phyloP scores from a whole-genome alignment of 208 protist genomes.

The Trypanosomatidae sp. region DNA sequence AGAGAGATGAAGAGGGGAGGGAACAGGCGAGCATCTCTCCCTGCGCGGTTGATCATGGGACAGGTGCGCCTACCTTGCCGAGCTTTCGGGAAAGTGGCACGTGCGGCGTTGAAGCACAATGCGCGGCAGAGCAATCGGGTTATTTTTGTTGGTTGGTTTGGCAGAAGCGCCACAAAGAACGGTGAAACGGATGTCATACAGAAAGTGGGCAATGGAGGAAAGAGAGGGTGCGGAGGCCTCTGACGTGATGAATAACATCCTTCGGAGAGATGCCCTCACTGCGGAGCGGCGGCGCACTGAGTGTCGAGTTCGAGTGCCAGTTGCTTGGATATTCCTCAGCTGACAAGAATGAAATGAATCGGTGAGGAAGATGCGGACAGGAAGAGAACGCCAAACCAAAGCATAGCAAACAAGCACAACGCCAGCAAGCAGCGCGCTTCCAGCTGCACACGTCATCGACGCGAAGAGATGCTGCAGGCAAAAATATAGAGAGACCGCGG shows the following conservation, averaged over 20 bases:
- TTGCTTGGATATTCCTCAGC: neutral
- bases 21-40: neutral
- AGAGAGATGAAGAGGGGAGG: conserved; percentile 2
- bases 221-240: neutral
- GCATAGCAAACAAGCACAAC: neutral
- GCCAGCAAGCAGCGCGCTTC: neutral
- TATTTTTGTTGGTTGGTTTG: neutral
- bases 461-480: neutral
- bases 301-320: neutral
- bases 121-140: no score
- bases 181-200: neutral
- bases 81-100: neutral
- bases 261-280: neutral
- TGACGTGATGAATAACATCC: neutral
- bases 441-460: neutral
- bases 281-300: neutral
- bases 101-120: neutral
- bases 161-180: neutral
- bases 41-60: neutral
- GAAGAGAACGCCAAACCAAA: neutral
- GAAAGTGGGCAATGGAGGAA: no score
- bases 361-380: neutral
- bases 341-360: neutral
- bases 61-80: neutral
- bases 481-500: neutral